Evolutionary conservation across 1,284 basidiomycete genomes (phyloP).

Genomic region (Tilletia horrida): DNA sequence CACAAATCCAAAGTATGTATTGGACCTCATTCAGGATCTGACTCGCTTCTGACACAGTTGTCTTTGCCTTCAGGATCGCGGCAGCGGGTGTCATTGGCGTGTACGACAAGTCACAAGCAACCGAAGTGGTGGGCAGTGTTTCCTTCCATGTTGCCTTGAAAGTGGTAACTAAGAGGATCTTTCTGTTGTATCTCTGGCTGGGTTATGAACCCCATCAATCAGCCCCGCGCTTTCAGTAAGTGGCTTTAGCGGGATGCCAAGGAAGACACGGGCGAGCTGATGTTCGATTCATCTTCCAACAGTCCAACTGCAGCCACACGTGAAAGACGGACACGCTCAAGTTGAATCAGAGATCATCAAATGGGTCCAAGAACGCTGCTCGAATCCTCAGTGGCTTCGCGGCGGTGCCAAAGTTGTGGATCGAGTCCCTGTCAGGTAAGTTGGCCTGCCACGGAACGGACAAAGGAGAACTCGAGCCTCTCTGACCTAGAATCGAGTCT

Average conservation of each 20-base stretch:
- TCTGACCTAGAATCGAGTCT: constrained; percentile 12
- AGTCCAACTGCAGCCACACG: constrained; percentile 1
- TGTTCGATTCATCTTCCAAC: background rate
- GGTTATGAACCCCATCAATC: background rate
- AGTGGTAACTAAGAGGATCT: background rate
- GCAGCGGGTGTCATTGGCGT: constrained; percentile 45
- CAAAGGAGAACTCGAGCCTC: background rate
- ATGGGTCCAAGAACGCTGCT: constrained; percentile 51
- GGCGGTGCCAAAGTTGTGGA: constrained; percentile 49
- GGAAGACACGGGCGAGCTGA: too few species aligned
- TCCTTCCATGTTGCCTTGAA: background rate
- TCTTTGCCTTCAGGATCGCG: constrained; percentile 19
- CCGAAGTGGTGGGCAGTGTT: constrained; percentile 20
- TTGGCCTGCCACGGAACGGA: background rate
- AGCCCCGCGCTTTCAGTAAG: background rate
- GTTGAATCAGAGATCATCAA: constrained; percentile 32
- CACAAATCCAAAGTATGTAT: background rate
- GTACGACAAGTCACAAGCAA: constrained; percentile 33
- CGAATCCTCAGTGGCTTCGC: constrained; percentile 54
- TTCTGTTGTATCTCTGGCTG: background rate
- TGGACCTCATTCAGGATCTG: too few species aligned
- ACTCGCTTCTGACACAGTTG: constrained; percentile 23
- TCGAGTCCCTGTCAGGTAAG: constrained; percentile 44
- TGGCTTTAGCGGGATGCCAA: background rate
- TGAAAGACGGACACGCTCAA: background rate